These are phyloP conservation scores for Cucumis hystrix DNA, from an alignment of 306 rosid species.

Conservation along the genomic window DNA sequence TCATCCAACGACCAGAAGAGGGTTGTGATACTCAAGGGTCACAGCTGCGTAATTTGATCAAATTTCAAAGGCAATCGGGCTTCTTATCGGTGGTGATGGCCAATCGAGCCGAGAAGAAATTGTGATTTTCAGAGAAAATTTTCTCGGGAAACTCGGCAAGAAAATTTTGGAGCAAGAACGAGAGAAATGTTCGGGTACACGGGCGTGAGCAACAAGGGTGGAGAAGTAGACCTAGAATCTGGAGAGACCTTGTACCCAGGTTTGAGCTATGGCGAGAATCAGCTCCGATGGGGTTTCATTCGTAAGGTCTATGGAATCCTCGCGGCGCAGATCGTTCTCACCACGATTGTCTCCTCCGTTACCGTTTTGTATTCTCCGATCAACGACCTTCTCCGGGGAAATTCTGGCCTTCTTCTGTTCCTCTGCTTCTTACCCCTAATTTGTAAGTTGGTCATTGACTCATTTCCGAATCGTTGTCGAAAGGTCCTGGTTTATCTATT, in stretches of 20 bases:
- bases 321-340: slow-evolving; percentile 66
- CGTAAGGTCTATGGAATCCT: slow-evolving; percentile 92
- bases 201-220: slow-evolving; percentile 28
- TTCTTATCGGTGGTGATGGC: not conserved
- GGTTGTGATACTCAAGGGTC: not conserved
- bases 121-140: not conserved
- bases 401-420: slow-evolving; percentile 56
- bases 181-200: slow-evolving; percentile 31
- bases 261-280: slow-evolving; percentile 58
- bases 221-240: slow-evolving; percentile 62
- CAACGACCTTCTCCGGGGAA: slow-evolving; percentile 70
- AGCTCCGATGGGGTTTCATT: slow-evolving; percentile 95
- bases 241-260: slow-evolving; percentile 81
- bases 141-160: slow-evolving; percentile 6
- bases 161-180: slow-evolving; percentile 3
- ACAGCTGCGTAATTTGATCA: not conserved
- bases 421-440: slow-evolving; percentile 64
- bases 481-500: not conserved
- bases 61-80: not conserved
- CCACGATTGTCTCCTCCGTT: slow-evolving; percentile 58
- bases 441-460: slow-evolving; percentile 26
- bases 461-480: not conserved
- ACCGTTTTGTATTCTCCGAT: slow-evolving; percentile 63
- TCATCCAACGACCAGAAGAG: not conserved
- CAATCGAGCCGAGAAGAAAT: not conserved